Conservation (phyloP, 2,329 filamentous ascomycete genomes). For the Sporothrix dimorphospora region DNA sequence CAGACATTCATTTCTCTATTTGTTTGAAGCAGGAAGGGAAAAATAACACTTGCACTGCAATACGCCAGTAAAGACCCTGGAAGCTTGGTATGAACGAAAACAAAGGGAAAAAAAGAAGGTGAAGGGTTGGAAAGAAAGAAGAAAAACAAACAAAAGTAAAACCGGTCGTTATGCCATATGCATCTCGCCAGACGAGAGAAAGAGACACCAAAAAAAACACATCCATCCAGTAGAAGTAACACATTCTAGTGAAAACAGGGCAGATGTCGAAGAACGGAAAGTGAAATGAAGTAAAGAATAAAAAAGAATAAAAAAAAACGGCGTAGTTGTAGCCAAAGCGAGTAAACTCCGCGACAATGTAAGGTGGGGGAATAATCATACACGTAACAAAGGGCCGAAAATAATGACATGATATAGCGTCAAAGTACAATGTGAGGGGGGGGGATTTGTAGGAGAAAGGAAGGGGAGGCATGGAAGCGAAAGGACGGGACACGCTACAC, state of each 20-base stretch:
- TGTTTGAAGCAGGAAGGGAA: neutral
- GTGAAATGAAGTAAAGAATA: neutral
- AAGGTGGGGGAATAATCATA: constrained; percentile 32
- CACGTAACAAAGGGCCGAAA: constrained; percentile 24
- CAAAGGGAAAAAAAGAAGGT: constrained; percentile 1
- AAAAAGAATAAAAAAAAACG: neutral
- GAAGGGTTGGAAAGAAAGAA: neutral
- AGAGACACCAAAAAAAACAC: neutral
- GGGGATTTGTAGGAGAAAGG: neutral
- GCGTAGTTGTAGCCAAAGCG: constrained; percentile 15
- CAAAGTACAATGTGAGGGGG: neutral
- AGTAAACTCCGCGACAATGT: constrained; percentile 28
- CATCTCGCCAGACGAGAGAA: neutral
- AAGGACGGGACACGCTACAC: neutral
- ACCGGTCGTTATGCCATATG: constrained; percentile 13
- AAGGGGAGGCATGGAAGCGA: neutral
- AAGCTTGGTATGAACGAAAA: neutral
- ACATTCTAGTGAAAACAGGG: constrained; percentile 9
- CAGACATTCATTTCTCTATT: neutral
- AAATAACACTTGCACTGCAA: neutral
- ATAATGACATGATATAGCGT: constrained; percentile 18
- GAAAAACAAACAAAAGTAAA: neutral
- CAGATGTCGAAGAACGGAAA: neutral
- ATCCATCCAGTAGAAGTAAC: neutral
- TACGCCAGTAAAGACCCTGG: neutral